Conservation (phyloP, 2,329 filamentous ascomycete genomes). For the Arthroderma sp. region DNA sequence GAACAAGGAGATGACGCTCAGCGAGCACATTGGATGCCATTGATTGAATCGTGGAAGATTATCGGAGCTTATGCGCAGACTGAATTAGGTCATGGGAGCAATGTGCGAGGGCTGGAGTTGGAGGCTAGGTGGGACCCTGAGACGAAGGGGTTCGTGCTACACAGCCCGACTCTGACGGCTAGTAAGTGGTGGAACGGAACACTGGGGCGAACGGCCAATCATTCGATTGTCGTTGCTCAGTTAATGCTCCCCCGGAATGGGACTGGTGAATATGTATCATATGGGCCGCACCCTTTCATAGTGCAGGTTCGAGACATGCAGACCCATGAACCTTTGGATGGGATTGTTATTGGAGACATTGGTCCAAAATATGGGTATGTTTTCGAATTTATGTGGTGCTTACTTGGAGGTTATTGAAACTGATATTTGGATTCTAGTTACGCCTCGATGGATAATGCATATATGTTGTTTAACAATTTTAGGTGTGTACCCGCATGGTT, state of each 20-base stretch:
- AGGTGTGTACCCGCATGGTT: constrained; percentile 4
- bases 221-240: constrained; percentile 38
- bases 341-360: constrained; percentile 9
- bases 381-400: not conserved
- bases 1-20: constrained; percentile 35
- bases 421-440: not conserved
- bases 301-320: constrained; percentile 28
- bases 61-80: constrained; percentile 36
- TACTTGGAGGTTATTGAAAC: not conserved
- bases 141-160: constrained; percentile 32
- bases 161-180: constrained; percentile 34
- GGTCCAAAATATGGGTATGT: constrained; percentile 10
- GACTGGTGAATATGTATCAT: constrained; percentile 18
- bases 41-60: constrained; percentile 32
- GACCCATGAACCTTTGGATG: constrained; percentile 7
- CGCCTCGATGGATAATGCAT: constrained; percentile 9
- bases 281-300: constrained; percentile 37
- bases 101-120: constrained; percentile 34
- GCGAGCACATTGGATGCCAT: constrained; percentile 32
- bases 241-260: constrained; percentile 23
- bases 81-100: constrained; percentile 36
- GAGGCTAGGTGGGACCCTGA: constrained; percentile 31
- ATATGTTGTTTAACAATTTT: constrained; percentile 9
- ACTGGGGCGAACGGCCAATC: constrained; percentile 35
- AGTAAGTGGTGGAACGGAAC: constrained; percentile 40